These are phyloP conservation scores for Spiromastix sp. DNA, from an alignment of 2,329 filamentous ascomycete species.

Conservation along the genomic window DNA sequence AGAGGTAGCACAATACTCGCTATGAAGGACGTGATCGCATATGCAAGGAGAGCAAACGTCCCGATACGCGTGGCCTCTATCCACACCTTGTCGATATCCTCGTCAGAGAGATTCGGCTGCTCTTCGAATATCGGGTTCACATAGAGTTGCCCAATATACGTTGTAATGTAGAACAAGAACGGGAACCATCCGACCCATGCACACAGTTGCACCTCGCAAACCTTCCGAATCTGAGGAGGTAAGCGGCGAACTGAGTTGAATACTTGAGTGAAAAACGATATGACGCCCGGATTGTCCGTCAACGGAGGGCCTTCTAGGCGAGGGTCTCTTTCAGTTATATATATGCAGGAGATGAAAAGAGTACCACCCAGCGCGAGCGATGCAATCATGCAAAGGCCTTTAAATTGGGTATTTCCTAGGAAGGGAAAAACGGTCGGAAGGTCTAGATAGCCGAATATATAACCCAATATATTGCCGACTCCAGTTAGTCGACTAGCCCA, in stretches of 20 bases:
- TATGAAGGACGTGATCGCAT: conserved; percentile 71
- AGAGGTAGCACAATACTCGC: conserved; percentile 79
- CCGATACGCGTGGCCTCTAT: conserved; percentile 78
- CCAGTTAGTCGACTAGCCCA: conserved; percentile 86
- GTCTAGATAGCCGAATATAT: conserved; percentile 75
- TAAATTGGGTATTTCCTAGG: conserved; percentile 82
- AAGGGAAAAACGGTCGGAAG: conserved; percentile 66
- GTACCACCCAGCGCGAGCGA: conserved; percentile 62
- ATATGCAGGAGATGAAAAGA: conserved; percentile 56
- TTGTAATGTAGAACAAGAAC: conserved; percentile 89
- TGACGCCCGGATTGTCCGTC: conserved; percentile 52
- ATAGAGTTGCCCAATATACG: conserved; percentile 88
- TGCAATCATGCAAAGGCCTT: conserved; percentile 80
- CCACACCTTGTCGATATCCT: conserved; percentile 69
- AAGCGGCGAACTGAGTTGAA: conserved; percentile 66
- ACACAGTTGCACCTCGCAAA: conserved; percentile 74
- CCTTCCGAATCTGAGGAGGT: conserved; percentile 69
- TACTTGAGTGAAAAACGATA: conserved; percentile 71
- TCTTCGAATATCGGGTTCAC: conserved; percentile 68
- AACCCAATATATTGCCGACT: conserved; percentile 83
- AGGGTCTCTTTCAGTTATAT: conserved; percentile 72
- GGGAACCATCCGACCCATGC: conserved; percentile 96
- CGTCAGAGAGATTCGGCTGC: conserved; percentile 66
- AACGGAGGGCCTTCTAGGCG: conserved; percentile 55
- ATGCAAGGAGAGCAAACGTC: conserved; percentile 80